Base-by-base conservation (phyloP, 371 early-diverging fungal species). In the Actinomucor elegans region DNA sequence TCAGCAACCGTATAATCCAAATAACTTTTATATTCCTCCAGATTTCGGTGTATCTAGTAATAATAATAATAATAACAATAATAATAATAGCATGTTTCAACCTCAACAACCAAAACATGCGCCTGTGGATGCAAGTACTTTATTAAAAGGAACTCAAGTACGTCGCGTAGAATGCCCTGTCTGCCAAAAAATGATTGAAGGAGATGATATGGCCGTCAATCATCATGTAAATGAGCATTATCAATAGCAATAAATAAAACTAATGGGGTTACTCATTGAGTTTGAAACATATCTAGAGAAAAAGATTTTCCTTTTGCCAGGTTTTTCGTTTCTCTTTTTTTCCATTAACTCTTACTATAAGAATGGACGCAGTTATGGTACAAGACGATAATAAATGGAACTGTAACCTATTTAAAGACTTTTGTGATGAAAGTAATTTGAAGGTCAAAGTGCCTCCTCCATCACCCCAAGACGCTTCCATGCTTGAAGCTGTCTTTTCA, bases 211-310 rank as follows among this genome's bases (percentile, higher is more conserved):
- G 29, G 77, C 73, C 4, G 61, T 77, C 32, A 77, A 77, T 50
- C 63, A 73, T 24, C 77, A 77, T 40, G 77, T 73, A 12, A 77
- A 77, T 35, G 67, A 77, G 32, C 77, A 77, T 44, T 57, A 49
- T 21, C 33, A 37, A 15, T 54, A 46, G n/a, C n/a, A n/a, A n/a
- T n/a, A n/a, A n/a, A n/a, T n/a, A n/a, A n/a, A n/a, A n/a, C n/a
- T n/a, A n/a, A n/a, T n/a, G n/a, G n/a, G n/a, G n/a, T n/a, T n/a
- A n/a, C n/a, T n/a, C n/a, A n/a, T n/a, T n/a, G n/a, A n/a, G n/a
- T n/a, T n/a, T n/a, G n/a, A n/a, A n/a, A n/a, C n/a, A n/a, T n/a
- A n/a, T n/a, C n/a, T n/a, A 46, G 6, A 31, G 17, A 45, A 47
- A 1, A 9, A 29, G 12, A 29, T 29, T 32, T 32, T 45, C 21